Percentiles rank a stretch among this genome's conserved stretches.
Conservation (phyloP, 495 filamentous ascomycete species). For the Aspergillus conjunctus region DNA sequence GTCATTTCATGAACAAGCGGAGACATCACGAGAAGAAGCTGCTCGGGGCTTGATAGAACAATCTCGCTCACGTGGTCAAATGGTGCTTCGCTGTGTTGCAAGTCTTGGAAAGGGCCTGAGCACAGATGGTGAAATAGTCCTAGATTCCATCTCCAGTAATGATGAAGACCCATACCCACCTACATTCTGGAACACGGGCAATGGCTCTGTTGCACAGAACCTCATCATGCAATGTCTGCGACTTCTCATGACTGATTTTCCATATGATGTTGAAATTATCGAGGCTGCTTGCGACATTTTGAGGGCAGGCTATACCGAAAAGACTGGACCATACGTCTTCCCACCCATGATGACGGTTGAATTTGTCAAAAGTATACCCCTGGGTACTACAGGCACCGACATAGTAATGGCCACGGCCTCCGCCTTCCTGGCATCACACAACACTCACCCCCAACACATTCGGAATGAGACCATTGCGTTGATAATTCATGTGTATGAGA, state of each 20-base stretch:
- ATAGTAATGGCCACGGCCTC: constrained; percentile 77
- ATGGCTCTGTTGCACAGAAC: constrained; percentile 56
- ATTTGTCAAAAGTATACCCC: constrained; percentile 65
- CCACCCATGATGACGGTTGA: constrained; percentile 67
- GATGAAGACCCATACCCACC: constrained; percentile 40
- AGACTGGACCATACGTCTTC: constrained; percentile 75
- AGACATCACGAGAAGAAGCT: constrained; percentile 40
- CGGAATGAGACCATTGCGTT: constrained; percentile 54
- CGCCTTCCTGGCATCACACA: constrained; percentile 64
- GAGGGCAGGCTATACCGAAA: constrained; percentile 78
- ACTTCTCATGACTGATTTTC: constrained; percentile 54
- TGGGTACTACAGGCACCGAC: constrained; percentile 68
- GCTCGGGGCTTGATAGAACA: constrained; percentile 41
- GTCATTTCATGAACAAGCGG: constrained; percentile 54
- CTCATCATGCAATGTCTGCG: constrained; percentile 58
- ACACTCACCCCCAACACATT: constrained; percentile 58
- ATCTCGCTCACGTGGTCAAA: constrained; percentile 57
- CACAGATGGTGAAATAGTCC: constrained; percentile 64
- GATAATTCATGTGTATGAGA: constrained; percentile 63
- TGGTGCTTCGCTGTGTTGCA: constrained; percentile 70
- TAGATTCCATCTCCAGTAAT: constrained; percentile 61
- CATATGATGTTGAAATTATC: constrained; percentile 66
- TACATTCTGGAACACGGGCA: constrained; percentile 62
- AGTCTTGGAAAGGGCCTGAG: constrained; percentile 82
- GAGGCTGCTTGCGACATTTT: constrained; percentile 77